Percentiles rank a stretch among this genome's conserved stretches.
Conservation (phyloP, 2,329 filamentous ascomycete genomes). For the Talaromyces sp. region DNA sequence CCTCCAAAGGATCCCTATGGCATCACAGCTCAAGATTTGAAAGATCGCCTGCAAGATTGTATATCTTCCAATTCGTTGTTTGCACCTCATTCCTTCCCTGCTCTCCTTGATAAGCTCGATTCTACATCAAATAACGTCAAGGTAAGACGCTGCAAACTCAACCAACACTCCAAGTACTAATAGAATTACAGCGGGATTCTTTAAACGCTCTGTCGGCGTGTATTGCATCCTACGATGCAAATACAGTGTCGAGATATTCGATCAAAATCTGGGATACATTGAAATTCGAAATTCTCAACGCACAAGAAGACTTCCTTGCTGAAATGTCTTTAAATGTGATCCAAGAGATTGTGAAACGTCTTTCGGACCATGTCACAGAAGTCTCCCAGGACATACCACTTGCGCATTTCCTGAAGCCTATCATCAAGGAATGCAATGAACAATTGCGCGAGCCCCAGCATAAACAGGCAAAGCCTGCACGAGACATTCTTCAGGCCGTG, state of each 20-base stretch:
- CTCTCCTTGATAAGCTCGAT: slow-evolving; percentile 62
- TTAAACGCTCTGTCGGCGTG: slow-evolving; percentile 58
- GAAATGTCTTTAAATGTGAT: slow-evolving; percentile 53
- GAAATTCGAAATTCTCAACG: slow-evolving; percentile 63
- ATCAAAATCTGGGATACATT: slow-evolving; percentile 62
- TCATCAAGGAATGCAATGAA: slow-evolving; percentile 62
- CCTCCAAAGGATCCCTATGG: slow-evolving; percentile 65
- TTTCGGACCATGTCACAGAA: slow-evolving; percentile 42
- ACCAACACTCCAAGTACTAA: slow-evolving; percentile 14
- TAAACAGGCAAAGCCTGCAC: slow-evolving; percentile 61
- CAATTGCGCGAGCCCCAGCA: slow-evolving; percentile 63
- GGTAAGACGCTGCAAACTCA: slow-evolving; percentile 27
- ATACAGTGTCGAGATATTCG: slow-evolving; percentile 56
- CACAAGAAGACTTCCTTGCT: slow-evolving; percentile 60
- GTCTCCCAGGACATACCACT: slow-evolving; percentile 38
- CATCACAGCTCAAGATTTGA: slow-evolving; percentile 63
- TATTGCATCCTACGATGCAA: slow-evolving; percentile 52
- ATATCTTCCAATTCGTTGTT: slow-evolving; percentile 58
- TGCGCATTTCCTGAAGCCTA: slow-evolving; percentile 52
- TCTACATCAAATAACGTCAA: slow-evolving; percentile 64
- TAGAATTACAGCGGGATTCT: slow-evolving; percentile 50
- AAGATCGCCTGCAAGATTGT: slow-evolving; percentile 57
- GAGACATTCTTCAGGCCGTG: slow-evolving; percentile 53
- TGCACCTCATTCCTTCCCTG: slow-evolving; percentile 62
- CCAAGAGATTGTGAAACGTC: slow-evolving; percentile 48